phyloP scores from a whole-genome alignment of 495 filamentous ascomycete species.

The Penicillium odoratum region DNA sequence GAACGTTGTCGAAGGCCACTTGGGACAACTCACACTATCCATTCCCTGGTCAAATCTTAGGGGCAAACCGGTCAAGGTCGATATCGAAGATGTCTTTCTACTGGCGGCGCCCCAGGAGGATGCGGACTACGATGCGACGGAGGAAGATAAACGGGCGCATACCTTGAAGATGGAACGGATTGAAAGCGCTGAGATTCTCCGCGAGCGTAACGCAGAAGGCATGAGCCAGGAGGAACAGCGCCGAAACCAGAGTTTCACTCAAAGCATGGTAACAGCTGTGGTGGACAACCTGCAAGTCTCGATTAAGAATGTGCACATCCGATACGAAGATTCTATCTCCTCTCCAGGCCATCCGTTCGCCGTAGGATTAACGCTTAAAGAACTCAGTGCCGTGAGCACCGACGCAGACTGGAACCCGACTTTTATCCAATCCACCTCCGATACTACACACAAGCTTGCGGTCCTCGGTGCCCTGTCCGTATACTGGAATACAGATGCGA shows the following conservation, averaged over 20 bases:
- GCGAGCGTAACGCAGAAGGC: conserved; percentile 87
- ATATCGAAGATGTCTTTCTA: conserved; percentile 94
- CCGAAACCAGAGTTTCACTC: conserved; percentile 93
- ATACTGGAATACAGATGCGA: conserved; percentile 96
- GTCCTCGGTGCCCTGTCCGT: conserved; percentile 83
- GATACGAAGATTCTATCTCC: conserved; percentile 96
- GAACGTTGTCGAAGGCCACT: conserved; percentile 93
- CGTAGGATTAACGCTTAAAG: conserved; percentile 83
- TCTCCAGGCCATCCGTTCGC: conserved; percentile 95
- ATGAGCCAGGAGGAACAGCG: conserved; percentile 93
- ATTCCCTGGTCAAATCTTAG: conserved; percentile 97
- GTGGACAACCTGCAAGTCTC: conserved; percentile 97
- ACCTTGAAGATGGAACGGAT: conserved; percentile 95
- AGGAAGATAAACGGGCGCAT: conserved; percentile 80
- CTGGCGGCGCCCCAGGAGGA: conserved; percentile 93
- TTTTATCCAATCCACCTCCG: conserved; percentile 82
- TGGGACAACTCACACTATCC: conserved; percentile 83
- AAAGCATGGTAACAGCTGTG: conserved; percentile 91
- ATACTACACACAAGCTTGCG: conserved; percentile 87
- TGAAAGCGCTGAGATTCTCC: conserved; percentile 90
- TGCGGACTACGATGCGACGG: conserved; percentile 86
- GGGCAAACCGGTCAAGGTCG: conserved; percentile 89
- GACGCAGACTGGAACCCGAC: conserved; percentile 91
- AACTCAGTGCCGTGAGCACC: conserved; percentile 94
- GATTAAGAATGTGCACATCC: conserved; percentile 95